Evolutionary conservation across 306 rosid species (phyloP).

Genomic region (Citrullus mucosospermus): DNA sequence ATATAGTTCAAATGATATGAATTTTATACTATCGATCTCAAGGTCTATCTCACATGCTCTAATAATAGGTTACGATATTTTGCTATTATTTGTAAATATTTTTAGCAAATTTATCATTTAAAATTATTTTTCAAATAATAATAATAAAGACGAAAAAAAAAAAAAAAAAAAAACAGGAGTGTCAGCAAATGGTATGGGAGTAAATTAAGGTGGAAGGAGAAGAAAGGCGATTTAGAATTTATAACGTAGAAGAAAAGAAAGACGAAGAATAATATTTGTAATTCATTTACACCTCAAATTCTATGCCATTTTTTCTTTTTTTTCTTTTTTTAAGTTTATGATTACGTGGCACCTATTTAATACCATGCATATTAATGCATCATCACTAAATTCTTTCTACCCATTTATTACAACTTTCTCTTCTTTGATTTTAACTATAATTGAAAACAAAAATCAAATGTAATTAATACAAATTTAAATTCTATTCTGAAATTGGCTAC

Average conservation of each 20-base stretch:
- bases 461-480: too few species aligned
- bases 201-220: background rate
- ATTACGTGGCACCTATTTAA: background rate
- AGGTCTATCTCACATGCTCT: too few species aligned
- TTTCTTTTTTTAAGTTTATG: background rate
- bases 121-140: too few species aligned
- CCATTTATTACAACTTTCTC: background rate
- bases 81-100: too few species aligned
- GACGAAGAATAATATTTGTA: background rate
- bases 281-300: background rate
- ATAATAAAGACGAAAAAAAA: background rate
- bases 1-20: too few species aligned
- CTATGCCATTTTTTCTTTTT: too few species aligned
- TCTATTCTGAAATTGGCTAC: too few species aligned
- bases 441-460: too few species aligned
- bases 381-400: background rate
- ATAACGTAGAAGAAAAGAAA: background rate
- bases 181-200: background rate
- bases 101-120: too few species aligned
- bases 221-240: background rate
- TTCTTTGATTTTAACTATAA: too few species aligned
- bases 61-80: too few species aligned
- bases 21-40: too few species aligned
- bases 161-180: background rate
- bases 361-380: background rate